Conservation (phyloP, 305 asterid genomes). For the Ilex paraguariensis region DNA sequence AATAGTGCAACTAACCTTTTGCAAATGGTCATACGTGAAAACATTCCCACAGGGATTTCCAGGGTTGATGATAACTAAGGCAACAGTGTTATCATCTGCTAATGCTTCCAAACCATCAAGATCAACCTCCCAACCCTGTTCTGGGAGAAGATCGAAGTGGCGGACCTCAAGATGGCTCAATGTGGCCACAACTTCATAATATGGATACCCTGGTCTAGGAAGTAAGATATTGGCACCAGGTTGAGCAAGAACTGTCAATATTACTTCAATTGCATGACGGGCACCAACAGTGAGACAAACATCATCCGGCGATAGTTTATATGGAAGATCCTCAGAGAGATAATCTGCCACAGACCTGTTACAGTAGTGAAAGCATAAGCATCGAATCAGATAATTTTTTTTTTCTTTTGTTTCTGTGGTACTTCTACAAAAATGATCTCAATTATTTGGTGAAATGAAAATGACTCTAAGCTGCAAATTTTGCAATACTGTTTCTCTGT, state of each 20-base stretch:
- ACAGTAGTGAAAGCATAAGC: slow-evolving; percentile 4
- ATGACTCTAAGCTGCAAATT: background rate
- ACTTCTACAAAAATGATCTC: no score
- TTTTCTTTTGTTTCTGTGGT: background rate
- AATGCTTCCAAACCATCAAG: slow-evolving; percentile 24
- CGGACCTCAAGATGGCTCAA: slow-evolving; percentile 27
- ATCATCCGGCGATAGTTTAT: slow-evolving; percentile 26
- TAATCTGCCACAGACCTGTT: slow-evolving; percentile 58
- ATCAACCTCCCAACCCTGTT: slow-evolving; percentile 33
- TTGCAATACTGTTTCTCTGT: background rate
- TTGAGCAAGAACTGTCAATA: slow-evolving; percentile 44
- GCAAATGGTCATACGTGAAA: slow-evolving; percentile 18
- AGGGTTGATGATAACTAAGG: slow-evolving; percentile 60
- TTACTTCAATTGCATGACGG: slow-evolving; percentile 54
- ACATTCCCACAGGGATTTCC: slow-evolving; percentile 60
- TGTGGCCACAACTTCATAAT: slow-evolving; percentile 25
- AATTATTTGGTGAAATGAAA: no score
- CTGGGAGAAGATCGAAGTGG: slow-evolving; percentile 30
- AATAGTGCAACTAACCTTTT: slow-evolving; percentile 13
- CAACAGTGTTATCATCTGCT: slow-evolving; percentile 64
- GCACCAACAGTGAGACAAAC: slow-evolving; percentile 26
- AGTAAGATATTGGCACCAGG: slow-evolving; percentile 50
- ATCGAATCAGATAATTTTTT: no score
- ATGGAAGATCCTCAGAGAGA: slow-evolving; percentile 43
- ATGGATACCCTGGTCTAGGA: slow-evolving; percentile 36